Conservation (phyloP, 768 basidiomycete species). For the Gloeopeniophorella convolvens region DNA sequence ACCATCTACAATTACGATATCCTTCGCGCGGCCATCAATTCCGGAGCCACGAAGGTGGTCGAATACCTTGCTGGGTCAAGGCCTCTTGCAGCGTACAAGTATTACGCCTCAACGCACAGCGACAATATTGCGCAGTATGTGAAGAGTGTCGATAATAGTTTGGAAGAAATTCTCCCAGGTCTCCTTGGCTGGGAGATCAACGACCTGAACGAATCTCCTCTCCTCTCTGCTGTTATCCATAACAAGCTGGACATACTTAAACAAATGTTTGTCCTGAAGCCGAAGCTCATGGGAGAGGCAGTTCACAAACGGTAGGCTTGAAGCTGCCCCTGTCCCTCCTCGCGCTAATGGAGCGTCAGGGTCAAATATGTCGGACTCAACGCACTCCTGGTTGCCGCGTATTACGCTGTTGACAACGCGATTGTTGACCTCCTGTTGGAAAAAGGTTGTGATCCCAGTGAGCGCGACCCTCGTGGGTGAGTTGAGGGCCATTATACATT, state of each 20-base stretch:
- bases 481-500: constrained; percentile 12
- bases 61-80: constrained; percentile 43
- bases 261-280: constrained; percentile 37
- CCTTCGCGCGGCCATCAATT: constrained; percentile 1
- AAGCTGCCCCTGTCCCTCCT: too few species aligned
- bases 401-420: constrained; percentile 24
- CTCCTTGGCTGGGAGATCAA: constrained; percentile 48
- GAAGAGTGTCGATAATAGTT: constrained; percentile 32
- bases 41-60: constrained; percentile 28
- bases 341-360: constrained; percentile 25
- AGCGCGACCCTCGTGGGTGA: constrained; percentile 41
- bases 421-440: constrained; percentile 47
- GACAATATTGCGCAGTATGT: constrained; percentile 39
- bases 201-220: constrained; percentile 44
- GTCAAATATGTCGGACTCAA: constrained; percentile 44
- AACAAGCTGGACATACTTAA: constrained; percentile 37
- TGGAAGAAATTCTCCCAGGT: constrained; percentile 38
- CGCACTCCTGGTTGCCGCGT: constrained; percentile 38
- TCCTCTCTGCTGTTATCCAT: constrained; percentile 38
- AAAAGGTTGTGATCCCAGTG: constrained; percentile 39
- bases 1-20: background rate
- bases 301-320: constrained; percentile 39
- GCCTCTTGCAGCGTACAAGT: constrained; percentile 44
- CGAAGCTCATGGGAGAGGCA: constrained; percentile 35
- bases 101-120: constrained; percentile 39